Evolutionary conservation across 257 asterid genomes (phyloP).

Genomic region (Solanum gracilifrons): DNA sequence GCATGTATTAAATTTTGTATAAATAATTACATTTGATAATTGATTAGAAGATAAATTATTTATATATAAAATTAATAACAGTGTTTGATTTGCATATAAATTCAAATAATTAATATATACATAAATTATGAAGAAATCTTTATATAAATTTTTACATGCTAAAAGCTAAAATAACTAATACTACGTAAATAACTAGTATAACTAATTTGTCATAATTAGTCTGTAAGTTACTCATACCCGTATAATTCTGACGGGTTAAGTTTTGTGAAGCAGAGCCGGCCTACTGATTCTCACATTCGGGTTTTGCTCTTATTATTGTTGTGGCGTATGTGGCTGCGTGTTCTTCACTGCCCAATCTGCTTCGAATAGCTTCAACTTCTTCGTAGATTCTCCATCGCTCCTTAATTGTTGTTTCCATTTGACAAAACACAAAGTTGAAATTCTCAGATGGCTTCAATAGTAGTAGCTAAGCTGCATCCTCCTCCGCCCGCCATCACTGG

Average conservation of each 20-base stretch:
- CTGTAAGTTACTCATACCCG: too few relatives aligned
- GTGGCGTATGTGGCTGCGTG: not conserved
- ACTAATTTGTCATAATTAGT: too few relatives aligned
- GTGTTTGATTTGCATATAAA: too few relatives aligned
- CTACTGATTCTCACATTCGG: not conserved
- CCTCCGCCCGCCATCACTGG: slow-evolving; percentile 33
- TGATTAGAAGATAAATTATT: too few relatives aligned
- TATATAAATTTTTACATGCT: too few relatives aligned
- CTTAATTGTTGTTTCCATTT: not conserved
- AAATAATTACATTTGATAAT: too few relatives aligned
- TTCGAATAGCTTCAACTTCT: not conserved
- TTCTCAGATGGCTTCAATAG: slow-evolving; percentile 50
- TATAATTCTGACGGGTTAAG: not conserved
- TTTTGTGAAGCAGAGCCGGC: not conserved
- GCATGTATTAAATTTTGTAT: too few relatives aligned
- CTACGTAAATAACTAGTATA: too few relatives aligned
- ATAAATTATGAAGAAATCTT: too few relatives aligned
- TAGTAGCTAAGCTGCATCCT: slow-evolving; percentile 39
- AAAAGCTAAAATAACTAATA: too few relatives aligned
- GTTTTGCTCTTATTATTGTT: not conserved
- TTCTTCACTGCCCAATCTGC: not conserved
- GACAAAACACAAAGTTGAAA: not conserved
- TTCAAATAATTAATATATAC: too few relatives aligned
- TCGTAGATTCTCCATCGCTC: not conserved
- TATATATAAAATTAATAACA: too few relatives aligned